Percentiles rank a stretch among this genome's conserved stretches.
These are phyloP conservation scores for Fusarium sublunatum DNA, from an alignment of 2,329 filamentous ascomycete species.

Conservation along the genomic window DNA sequence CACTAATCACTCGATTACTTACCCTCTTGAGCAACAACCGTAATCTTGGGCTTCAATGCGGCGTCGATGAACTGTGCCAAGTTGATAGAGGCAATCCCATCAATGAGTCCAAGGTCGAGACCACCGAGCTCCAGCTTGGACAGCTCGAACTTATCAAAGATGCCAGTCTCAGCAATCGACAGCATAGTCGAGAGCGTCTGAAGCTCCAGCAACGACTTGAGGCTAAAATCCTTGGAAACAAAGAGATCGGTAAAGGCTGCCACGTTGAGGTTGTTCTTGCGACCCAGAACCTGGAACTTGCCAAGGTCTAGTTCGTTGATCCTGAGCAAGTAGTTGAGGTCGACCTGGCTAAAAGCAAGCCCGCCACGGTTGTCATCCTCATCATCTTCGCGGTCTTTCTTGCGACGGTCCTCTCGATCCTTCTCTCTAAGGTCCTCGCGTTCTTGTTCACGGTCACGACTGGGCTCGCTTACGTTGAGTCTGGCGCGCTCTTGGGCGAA, in stretches of 20 bases:
- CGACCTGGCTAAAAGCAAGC: slow-evolving; percentile 55
- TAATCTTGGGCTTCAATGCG: slow-evolving; percentile 45
- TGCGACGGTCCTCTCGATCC: slow-evolving; percentile 3
- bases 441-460: neutral
- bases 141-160: slow-evolving; percentile 49
- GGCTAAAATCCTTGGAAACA: slow-evolving; percentile 54
- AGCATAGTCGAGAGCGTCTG: slow-evolving; percentile 56
- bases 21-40: slow-evolving; percentile 44
- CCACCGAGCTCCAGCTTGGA: slow-evolving; percentile 41
- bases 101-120: slow-evolving; percentile 49
- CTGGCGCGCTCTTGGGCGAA: slow-evolving; percentile 9
- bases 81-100: slow-evolving; percentile 44
- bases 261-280: slow-evolving; percentile 60
- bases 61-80: slow-evolving; percentile 48
- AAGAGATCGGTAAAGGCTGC: slow-evolving; percentile 57
- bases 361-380: slow-evolving; percentile 50
- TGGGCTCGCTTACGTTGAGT: slow-evolving; percentile 24
- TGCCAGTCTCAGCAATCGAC: slow-evolving; percentile 47
- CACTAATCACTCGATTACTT: neutral
- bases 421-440: neutral
- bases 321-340: slow-evolving; percentile 59
- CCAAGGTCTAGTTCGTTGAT: slow-evolving; percentile 60
- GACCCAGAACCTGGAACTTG: slow-evolving; percentile 54
- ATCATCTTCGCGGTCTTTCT: neutral
- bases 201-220: slow-evolving; percentile 55